phyloP scores from a whole-genome alignment of 345 rosid species.

The Rhodamnia argentea region DNA sequence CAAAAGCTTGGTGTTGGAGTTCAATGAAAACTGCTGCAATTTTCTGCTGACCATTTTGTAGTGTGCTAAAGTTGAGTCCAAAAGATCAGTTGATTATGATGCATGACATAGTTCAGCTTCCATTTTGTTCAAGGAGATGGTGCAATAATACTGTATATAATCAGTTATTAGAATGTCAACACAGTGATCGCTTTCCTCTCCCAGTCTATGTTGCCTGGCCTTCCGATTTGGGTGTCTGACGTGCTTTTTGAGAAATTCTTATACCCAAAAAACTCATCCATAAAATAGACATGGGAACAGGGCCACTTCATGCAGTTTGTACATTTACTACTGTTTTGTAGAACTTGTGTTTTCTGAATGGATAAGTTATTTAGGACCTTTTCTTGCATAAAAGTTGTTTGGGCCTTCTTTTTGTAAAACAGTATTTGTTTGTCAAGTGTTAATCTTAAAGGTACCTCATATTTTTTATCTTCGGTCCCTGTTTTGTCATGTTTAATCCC shows the following conservation, averaged over 20 bases:
- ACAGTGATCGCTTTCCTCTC: neutral
- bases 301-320: neutral
- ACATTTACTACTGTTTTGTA: neutral
- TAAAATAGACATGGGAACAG: neutral
- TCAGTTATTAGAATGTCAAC: neutral
- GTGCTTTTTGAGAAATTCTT: neutral
- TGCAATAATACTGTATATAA: neutral
- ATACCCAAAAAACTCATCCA: neutral
- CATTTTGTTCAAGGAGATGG: neutral
- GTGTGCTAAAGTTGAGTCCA: neutral
- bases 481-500: neutral
- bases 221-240: neutral
- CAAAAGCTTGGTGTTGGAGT: neutral
- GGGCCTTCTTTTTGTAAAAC: neutral
- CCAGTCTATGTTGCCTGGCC: neutral
- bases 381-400: neutral
- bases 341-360: neutral
- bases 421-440: neutral
- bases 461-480: neutral
- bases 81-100: neutral
- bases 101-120: neutral
- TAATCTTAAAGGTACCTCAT: neutral
- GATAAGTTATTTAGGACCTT: neutral
- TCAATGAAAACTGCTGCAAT: neutral
- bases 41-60: neutral